A percentile compares a stretch with the other conserved stretches of the same genome.
Conservation (phyloP, 768 basidiomycete species). For the Sarcomyxa edulis region DNA sequence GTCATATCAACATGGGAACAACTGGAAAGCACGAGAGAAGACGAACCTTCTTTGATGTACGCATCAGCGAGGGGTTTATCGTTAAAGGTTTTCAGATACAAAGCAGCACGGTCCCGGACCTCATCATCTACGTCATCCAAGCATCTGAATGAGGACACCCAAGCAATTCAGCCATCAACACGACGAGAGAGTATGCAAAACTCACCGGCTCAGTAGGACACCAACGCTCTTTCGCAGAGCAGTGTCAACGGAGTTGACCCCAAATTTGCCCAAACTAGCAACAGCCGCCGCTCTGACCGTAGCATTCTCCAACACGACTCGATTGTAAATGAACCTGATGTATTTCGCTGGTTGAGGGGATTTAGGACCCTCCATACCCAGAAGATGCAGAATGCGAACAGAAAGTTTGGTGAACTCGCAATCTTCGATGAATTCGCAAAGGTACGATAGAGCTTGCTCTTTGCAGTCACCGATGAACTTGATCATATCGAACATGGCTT, state of each 20-base stretch:
- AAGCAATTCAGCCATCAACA: constrained; percentile 6
- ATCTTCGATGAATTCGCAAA: constrained; percentile 99
- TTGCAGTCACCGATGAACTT: constrained; percentile 94
- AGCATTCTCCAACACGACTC: constrained; percentile 96
- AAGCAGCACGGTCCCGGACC: constrained; percentile 93
- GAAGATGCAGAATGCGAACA: constrained; percentile 90
- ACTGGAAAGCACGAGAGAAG: neutral
- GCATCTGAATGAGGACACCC: constrained; percentile 75
- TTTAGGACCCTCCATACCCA: constrained; percentile 94
- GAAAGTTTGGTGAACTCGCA: constrained; percentile 99
- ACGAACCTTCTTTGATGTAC: constrained; percentile 87
- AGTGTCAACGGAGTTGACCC: constrained; percentile 78
- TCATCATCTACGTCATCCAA: constrained; percentile 98
- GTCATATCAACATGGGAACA: constrained; percentile 8
- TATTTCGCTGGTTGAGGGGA: constrained; percentile 97
- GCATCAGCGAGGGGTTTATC: constrained; percentile 76
- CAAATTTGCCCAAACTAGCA: constrained; percentile 92
- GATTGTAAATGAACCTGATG: constrained; percentile 99
- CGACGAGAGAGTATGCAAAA: constrained; percentile 8
- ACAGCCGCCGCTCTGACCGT: constrained; percentile 97
- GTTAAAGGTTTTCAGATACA: constrained; percentile 84
- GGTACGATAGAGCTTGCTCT: constrained; percentile 94
- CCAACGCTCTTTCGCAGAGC: constrained; percentile 80
- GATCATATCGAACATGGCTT: constrained; percentile 99
- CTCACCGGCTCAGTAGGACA: constrained; percentile 79